These are phyloP conservation scores for Oryza nivara DNA, from an alignment of 176 grass and related monocot genomes.

Conservation along the genomic window DNA sequence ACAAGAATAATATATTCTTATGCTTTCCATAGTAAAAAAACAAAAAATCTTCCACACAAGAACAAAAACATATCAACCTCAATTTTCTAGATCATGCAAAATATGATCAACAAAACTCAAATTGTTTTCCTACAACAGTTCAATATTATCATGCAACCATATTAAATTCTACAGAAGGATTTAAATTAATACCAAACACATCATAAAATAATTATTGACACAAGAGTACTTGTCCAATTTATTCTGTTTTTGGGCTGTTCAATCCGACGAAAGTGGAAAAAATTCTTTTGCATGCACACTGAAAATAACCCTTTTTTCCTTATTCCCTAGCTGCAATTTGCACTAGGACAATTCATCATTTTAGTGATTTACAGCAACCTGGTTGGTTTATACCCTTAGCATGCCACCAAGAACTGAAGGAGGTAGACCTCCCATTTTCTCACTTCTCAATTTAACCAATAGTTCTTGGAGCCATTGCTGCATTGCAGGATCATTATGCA, in stretches of 20 bases:
- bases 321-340: not conserved
- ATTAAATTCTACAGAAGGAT: not conserved
- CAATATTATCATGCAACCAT: not conserved
- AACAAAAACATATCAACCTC: not conserved
- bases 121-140: not conserved
- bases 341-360: not conserved
- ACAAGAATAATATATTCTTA: not conserved
- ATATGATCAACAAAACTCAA: not conserved
- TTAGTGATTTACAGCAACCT: constrained; percentile 1
- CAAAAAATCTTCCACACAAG: not conserved
- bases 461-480: constrained; percentile 56
- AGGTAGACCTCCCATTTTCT: constrained; percentile 20
- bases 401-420: constrained; percentile 33
- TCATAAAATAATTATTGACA: not conserved
- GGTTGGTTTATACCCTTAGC: constrained; percentile 15
- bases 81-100: not conserved
- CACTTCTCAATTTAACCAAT: constrained; percentile 44
- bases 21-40: not conserved
- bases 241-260: not conserved
- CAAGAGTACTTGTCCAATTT: not conserved
- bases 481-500: constrained; percentile 53
- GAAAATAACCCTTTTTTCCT: not conserved
- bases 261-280: not conserved
- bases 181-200: not conserved
- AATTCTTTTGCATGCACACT: not conserved